Evolutionary conservation across 306 rosid species (phyloP).

Genomic region (Alnus glutinosa): DNA sequence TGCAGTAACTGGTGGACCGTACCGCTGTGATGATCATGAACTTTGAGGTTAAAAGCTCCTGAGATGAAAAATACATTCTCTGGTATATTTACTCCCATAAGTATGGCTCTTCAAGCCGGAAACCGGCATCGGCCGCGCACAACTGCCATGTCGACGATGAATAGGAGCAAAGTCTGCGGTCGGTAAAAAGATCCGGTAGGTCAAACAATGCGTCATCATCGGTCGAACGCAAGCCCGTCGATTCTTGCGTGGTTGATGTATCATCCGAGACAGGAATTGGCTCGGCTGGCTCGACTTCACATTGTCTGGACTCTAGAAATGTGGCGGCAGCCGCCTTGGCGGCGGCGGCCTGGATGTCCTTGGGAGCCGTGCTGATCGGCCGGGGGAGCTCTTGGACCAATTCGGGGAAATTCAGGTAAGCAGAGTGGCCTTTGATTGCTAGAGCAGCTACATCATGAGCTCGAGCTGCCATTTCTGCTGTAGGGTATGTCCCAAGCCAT

Average conservation of each 20-base stretch:
- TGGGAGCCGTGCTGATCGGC: conserved; percentile 63
- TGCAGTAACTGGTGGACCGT: background rate
- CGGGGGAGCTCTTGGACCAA: conserved; percentile 56
- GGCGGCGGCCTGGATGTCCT: conserved; percentile 88
- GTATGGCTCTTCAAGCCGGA: conserved; percentile 57
- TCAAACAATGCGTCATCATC: conserved; percentile 65
- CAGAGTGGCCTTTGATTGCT: conserved; percentile 79
- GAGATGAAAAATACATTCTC: background rate
- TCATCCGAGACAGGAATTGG: background rate
- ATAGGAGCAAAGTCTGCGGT: conserved; percentile 42
- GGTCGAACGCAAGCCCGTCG: conserved; percentile 33
- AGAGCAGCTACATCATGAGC: conserved; percentile 93
- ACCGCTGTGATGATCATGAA: conserved; percentile 4
- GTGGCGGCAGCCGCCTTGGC: conserved; percentile 66
- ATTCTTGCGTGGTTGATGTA: conserved; percentile 29
- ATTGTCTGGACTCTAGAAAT: conserved; percentile 15
- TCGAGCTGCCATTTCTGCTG: conserved; percentile 92
- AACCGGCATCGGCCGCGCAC: conserved; percentile 56
- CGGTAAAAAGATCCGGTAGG: conserved; percentile 77
- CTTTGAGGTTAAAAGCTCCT: background rate
- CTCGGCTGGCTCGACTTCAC: conserved; percentile 27
- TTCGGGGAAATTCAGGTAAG: conserved; percentile 82
- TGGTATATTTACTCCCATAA: conserved; percentile 55
- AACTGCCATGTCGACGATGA: conserved; percentile 59
- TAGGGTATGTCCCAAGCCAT: conserved; percentile 87